Percentiles rank a stretch among this genome's conserved stretches.
Conservation (phyloP, 306 rosid genomes). For the Psophocarpus tetragonolobus region DNA sequence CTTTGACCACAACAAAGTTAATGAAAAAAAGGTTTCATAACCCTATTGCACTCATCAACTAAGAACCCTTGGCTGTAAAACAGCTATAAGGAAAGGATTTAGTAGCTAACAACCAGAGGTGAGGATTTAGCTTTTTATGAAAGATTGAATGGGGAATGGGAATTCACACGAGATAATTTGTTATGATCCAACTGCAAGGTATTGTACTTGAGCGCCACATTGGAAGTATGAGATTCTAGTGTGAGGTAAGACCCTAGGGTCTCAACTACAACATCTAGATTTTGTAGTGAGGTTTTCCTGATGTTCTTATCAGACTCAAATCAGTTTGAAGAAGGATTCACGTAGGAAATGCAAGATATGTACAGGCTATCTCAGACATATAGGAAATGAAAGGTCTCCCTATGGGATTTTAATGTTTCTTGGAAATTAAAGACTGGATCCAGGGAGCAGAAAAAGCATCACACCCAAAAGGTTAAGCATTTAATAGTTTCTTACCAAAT, state of each 20-base stretch:
- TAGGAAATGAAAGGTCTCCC: too few species aligned
- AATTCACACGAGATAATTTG: neutral
- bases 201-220: too few species aligned
- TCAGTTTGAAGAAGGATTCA: neutral
- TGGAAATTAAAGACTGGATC: neutral
- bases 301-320: neutral
- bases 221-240: neutral
- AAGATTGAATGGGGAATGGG: neutral
- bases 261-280: neutral
- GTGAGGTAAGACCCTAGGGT: neutral
- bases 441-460: constrained; percentile 13
- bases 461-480: constrained; percentile 2
- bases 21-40: neutral
- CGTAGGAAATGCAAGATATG: neutral
- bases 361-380: neutral
- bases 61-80: constrained; percentile 12
- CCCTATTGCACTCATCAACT: constrained; percentile 10
- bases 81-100: constrained; percentile 7
- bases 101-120: neutral
- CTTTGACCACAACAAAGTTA: constrained; percentile 25
- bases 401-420: too few species aligned
- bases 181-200: neutral
- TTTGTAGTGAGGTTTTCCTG: neutral
- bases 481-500: constrained; percentile 58
- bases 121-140: neutral